phyloP scores from a whole-genome alignment of 345 rosid species.

The Erysimum cheiranthoides region DNA sequence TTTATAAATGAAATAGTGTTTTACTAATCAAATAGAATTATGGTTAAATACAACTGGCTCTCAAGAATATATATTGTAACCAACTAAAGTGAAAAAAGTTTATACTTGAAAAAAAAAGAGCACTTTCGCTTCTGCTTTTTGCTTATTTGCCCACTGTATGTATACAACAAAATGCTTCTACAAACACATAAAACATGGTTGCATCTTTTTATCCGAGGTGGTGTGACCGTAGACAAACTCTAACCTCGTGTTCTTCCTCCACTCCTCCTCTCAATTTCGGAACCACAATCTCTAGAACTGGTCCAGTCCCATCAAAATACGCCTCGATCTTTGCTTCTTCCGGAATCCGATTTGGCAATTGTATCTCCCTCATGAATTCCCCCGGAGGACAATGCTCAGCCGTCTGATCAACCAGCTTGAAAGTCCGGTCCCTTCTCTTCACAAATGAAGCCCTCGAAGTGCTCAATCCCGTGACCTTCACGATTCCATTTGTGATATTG shows the following conservation, averaged over 20 bases:
- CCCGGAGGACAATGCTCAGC: constrained; percentile 99
- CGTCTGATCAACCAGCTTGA: constrained; percentile 85
- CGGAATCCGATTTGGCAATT: constrained; percentile 81
- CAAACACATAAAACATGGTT: constrained; percentile 6
- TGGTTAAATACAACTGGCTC: constrained; percentile 21
- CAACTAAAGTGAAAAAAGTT: background rate
- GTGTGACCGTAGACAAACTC: constrained; percentile 82
- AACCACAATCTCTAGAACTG: constrained; percentile 89
- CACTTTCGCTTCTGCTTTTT: constrained; percentile 10
- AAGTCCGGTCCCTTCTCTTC: constrained; percentile 83
- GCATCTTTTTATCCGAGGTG: constrained; percentile 45
- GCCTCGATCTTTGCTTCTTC: constrained; percentile 97
- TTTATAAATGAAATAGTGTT: background rate
- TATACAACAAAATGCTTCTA: constrained; percentile 24
- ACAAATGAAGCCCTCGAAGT: constrained; percentile 75
- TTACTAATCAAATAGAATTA: background rate
- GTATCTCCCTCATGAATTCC: constrained; percentile 90
- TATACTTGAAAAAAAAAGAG: background rate
- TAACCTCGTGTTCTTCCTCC: constrained; percentile 94
- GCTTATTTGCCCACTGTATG: constrained; percentile 24
- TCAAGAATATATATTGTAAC: constrained; percentile 7
- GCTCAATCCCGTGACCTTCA: constrained; percentile 84
- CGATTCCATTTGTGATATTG: constrained; percentile 71
- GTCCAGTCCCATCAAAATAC: constrained; percentile 79
- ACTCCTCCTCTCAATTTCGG: constrained; percentile 72